Base-by-base conservation (phyloP, 1,284 basidiomycete species). In the Inonotus hispidus region DNA sequence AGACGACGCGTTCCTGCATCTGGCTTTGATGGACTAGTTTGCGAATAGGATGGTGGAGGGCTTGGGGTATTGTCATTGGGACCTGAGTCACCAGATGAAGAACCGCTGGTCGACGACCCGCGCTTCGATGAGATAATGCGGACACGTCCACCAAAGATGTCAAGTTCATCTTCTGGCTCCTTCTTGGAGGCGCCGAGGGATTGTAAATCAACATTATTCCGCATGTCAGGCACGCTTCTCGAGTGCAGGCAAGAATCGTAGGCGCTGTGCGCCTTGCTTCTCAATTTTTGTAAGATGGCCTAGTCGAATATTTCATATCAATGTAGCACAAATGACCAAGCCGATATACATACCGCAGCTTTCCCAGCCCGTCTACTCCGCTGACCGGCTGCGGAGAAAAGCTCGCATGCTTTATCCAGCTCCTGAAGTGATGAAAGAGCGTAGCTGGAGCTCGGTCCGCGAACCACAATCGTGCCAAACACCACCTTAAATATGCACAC, bases 381-480 rank as follows among this genome's bases (percentile, higher is more conserved):
- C 16, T 71, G 68, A 10, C 81, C 77, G 0, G 81, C 83, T 63
- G 82, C 82, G 0, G 76, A 74, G 71, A 85, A 89, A 16, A 89
- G 72, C 16, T 78, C 67, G 64, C 80, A 80, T 0, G 85, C 84
- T 56, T 81, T 77, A 32, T 86, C 85, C 2, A 89, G 74, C 65
- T 88, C 85, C 19, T 77, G 71, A 70, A 88, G 81, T 4, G 86
- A 85, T 21, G 79, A 76, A 25, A 78, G 72, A 1, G 84, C 83
- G 32, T 88, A 68, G 1, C 82, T 81, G 1, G 81, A 83, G 5
- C 77, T 72, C 7, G 87, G 86, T 11, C 82, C 84, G 37, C 83
- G 78, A 3, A 83, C 83, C 0, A 87, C 83, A 14, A 89, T 80
- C 5, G 84, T 82, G 5, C 85, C 85, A 66, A 88, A 81, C 13